Evolutionary conservation across 257 asterid genomes (phyloP), one percentile per base, ranked within the genome.

Genomic region (Jacaranda mimosifolia): DNA sequence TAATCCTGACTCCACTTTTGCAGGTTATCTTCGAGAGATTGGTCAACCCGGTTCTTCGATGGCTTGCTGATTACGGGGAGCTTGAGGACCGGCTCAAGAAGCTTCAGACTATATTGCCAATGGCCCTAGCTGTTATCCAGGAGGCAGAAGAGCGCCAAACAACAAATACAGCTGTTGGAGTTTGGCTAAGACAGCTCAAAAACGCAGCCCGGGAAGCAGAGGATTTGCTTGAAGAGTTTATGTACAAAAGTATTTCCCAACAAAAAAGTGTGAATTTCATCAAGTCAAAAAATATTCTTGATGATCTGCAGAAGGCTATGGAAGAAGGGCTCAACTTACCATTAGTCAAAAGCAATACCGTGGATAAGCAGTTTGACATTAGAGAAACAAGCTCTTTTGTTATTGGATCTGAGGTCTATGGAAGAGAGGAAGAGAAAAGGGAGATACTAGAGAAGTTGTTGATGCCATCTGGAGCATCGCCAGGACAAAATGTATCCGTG

Each of bases 341-440:
- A 3, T 35, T 71, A 40, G 66, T 17, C 12, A 68, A 71, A 70
- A 71, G 73, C 4, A 63, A 63, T 21, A 3, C 3, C 48, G 68
- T 11, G 57, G 51, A 71, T 53, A 62, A 60, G 49, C 59, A 38
- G 53, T 63, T 48, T 17, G 35, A 63, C 7, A 63, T 17, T 48
- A 78, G 77, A 32, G 82, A 78, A 51, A 78, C 77, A 19, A 72
- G 82, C 72, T 71, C 77, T 32, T 78, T 78, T 78, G 18, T 70
- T 11, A 52, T 70, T 53, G 43, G 58, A 70, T 62, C 77, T 15
- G 77, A 71, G 66, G 82, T 70, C 42, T 62, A 14, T 51, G 82
- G 82, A 63, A 71, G 77, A 65, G 77, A 72, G 65, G 60, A 39
- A 45, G 77, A 78, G 48, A 78, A 65, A 63, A 71, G 32, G 57